Evolutionary conservation across 148 eudicot species (phyloP).

Genomic region (Hydrangea macrophylla): DNA sequence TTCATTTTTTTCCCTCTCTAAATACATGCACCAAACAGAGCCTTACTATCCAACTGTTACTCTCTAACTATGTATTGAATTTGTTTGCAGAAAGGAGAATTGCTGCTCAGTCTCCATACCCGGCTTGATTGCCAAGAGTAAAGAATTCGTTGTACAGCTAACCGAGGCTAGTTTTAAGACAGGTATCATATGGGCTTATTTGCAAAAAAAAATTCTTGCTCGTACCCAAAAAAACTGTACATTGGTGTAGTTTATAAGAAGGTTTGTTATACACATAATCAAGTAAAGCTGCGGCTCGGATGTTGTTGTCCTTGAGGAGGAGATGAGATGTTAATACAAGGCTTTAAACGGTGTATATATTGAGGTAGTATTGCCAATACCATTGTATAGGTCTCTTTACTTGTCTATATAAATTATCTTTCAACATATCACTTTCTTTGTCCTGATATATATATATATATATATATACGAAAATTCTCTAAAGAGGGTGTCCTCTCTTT

Average conservation of each 20-base stretch:
- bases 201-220: slow-evolving; percentile 61
- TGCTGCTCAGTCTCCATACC: slow-evolving; percentile 48
- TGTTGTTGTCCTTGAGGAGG: slow-evolving; percentile 30
- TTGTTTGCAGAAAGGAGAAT: slow-evolving; percentile 58
- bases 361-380: slow-evolving; percentile 18
- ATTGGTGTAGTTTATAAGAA: slow-evolving; percentile 71
- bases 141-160: slow-evolving; percentile 71
- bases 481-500: too few relatives aligned
- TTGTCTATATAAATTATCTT: slow-evolving; percentile 14
- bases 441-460: too few relatives aligned
- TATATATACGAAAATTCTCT: too few relatives aligned
- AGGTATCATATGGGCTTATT: slow-evolving; percentile 39
- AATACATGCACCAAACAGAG: too few relatives aligned
- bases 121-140: slow-evolving; percentile 35
- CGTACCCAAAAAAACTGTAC: slow-evolving; percentile 78
- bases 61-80: slow-evolving; percentile 9
- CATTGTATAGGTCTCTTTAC: not conserved
- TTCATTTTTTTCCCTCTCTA: too few relatives aligned
- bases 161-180: slow-evolving; percentile 45
- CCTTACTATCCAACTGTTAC: not conserved
- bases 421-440: too few relatives aligned
- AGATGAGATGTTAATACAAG: slow-evolving; percentile 9
- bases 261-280: slow-evolving; percentile 63
- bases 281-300: slow-evolving; percentile 49
- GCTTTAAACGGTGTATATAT: slow-evolving; percentile 22